Base-by-base conservation (phyloP, 2,329 filamentous ascomycete genomes). In the Cordyceps tenuipes region DNA sequence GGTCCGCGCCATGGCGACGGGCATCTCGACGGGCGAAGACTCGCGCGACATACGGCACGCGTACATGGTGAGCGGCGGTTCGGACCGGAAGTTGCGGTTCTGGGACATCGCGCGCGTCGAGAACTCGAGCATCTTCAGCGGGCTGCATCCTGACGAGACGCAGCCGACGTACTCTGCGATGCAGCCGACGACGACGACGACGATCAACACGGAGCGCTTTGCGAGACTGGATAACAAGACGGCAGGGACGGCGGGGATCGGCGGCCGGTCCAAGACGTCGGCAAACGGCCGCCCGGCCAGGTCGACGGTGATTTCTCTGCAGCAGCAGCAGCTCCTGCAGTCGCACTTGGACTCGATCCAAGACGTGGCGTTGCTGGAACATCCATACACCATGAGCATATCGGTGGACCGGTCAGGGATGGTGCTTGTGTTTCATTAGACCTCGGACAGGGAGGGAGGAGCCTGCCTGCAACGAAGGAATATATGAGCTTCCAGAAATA, bases 321-420 rank as follows among this genome's bases (percentile, higher is more conserved):
- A 96, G 74, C 92, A 97, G 71, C 90, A 95, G 71, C 85, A 91
- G 73, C 72, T 99, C 66, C 75, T 97, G 61, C 88, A 86, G 70
- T 90, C 88, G 61, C 94, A 99, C 74, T 73, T 97, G 67, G 94
- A 99, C 74, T 86, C 86, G 3, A 86, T 99, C 62, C 82, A 89
- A 68, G 93, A 97, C 74, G 86, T 97, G 65, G 88, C 88, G n/a
- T 76, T 97, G 68, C 73, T 99, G 66, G 91, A 97, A 76, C 80
- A 84, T 64, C 94, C 94, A 26, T 97, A 96, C 72, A 89, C 88
- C 5, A 97, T 97, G 90, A 88, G 92, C 39, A 80, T 97, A 54
- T 95, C 89, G 65, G 92, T 89, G 58, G 94, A 99, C 77, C 81
- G 93, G 66, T 89, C 87, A 44, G 94, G 94, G 0, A 87, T 93